Evolutionary conservation across 306 rosid species (phyloP), one percentile per base, ranked within the genome.

Genomic region (Myrica gale): DNA sequence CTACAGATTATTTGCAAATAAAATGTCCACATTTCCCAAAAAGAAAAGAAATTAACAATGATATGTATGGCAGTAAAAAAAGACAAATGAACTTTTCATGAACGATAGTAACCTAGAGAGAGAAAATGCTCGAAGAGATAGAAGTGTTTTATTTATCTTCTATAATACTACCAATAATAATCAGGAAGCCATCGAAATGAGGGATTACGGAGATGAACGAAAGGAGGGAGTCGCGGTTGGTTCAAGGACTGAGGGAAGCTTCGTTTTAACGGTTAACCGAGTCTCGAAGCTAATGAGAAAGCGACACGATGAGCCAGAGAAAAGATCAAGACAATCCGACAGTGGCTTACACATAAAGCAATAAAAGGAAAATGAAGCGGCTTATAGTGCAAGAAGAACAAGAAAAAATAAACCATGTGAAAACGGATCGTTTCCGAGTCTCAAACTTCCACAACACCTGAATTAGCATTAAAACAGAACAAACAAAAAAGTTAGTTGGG

Each of bases 281-380:
- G 48, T 20, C 73, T 79, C 81, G 12, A 69, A 73, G 73, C 79
- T 32, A 48, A 69, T 74, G 54, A 80, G 19, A 71, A 63, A 62
- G 71, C 74, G 80, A 78, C 85, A 75, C 69, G 66, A 46, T 47
- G 75, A 78, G 81, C 61, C 71, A 48, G 68, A 57, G 62, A 47
- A 0, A 19, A 51, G 63, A 74, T 23, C 79, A 68, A 52, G 43
- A 37, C 51, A 75, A 10, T 67, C 70, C 48, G 76, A 70, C 72
- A 82, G 61, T 78, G 16, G 48, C 85, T 82, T 82, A 67, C 1
- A 50, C 21, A 37, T 55, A 44, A 68, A 68, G 73, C 82, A 77
- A 19, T 2, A 57, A 66, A 65, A 17, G 50, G 47, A 41, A 39
- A 6, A 41, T 23, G 46, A 17, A 66, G 32, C 32, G 10, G 21